Percentiles rank a stretch among this genome's conserved stretches.
phyloP scores from a whole-genome alignment of 2,329 filamentous ascomycete genomes.

The Aspergillus phoenicis region DNA sequence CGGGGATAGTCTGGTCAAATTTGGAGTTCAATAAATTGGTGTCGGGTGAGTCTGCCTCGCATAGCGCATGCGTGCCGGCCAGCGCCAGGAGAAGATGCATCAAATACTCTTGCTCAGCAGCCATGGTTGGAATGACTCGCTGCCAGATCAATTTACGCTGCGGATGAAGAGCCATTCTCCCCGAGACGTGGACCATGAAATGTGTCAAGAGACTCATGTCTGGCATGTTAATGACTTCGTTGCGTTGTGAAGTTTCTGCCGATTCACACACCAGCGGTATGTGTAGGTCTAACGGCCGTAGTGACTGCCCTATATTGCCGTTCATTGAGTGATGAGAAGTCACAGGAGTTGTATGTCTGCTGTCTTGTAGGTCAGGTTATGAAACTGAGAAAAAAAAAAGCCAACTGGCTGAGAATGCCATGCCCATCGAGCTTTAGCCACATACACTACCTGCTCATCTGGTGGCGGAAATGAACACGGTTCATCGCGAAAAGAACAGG shows the following conservation, averaged over 20 bases:
- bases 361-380: too few relatives aligned
- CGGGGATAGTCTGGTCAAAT: too few relatives aligned
- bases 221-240: conserved; percentile 19
- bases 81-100: conserved; percentile 32
- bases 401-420: too few relatives aligned
- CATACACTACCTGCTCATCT: too few relatives aligned
- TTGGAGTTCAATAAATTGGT: too few relatives aligned
- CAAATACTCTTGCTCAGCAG: conserved; percentile 20
- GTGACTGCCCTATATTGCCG: neutral
- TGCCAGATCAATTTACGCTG: conserved; percentile 19
- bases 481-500: conserved; percentile 19
- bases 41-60: neutral
- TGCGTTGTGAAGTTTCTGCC: neutral
- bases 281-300: conserved; percentile 20
- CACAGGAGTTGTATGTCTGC: too few relatives aligned
- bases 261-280: neutral
- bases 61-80: conserved; percentile 25
- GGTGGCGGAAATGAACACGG: too few relatives aligned
- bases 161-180: conserved; percentile 16
- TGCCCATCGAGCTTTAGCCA: too few relatives aligned
- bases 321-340: too few relatives aligned
- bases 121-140: conserved; percentile 25
- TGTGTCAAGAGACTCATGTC: conserved; percentile 24
- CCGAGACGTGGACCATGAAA: conserved; percentile 23
- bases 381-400: too few relatives aligned